These are phyloP conservation scores for Plasmodium fragile DNA, from an alignment of 169 alveolate species.

Conservation along the genomic window DNA sequence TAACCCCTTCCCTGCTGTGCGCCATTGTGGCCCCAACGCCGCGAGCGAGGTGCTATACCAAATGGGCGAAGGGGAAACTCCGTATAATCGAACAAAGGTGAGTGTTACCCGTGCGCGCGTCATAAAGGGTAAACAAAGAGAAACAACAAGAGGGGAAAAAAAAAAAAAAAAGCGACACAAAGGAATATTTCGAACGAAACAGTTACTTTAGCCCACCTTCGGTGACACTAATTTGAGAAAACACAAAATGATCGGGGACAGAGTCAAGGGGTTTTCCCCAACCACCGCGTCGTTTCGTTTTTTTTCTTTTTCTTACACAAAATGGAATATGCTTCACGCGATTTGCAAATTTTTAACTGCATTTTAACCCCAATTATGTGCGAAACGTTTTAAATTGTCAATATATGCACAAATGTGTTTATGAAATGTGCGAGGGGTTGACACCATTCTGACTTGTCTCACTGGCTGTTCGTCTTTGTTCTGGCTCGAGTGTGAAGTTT, in stretches of 20 bases:
- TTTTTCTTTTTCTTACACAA: constrained; percentile 10
- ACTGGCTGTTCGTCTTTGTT: background rate
- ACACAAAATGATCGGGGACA: background rate
- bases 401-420: background rate
- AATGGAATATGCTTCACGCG: background rate
- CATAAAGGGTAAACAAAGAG: background rate
- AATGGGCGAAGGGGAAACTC: background rate
- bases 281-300: background rate
- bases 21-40: background rate
- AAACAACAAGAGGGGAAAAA: constrained; percentile 15
- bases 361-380: background rate
- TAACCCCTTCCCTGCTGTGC: background rate
- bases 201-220: background rate
- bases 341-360: background rate
- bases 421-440: background rate
- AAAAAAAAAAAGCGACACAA: background rate
- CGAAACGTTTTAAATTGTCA: background rate
- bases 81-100: background rate
- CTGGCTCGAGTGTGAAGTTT: background rate
- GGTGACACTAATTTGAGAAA: background rate
- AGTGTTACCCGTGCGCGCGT: background rate
- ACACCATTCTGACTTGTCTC: background rate
- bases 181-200: background rate
- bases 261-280: constrained; percentile 29
- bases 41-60: background rate